Evolutionary conservation across 2,329 filamentous ascomycete species (phyloP), one percentile per base, ranked within the genome.

Genomic region (Fragosphaeria purpurea): DNA sequence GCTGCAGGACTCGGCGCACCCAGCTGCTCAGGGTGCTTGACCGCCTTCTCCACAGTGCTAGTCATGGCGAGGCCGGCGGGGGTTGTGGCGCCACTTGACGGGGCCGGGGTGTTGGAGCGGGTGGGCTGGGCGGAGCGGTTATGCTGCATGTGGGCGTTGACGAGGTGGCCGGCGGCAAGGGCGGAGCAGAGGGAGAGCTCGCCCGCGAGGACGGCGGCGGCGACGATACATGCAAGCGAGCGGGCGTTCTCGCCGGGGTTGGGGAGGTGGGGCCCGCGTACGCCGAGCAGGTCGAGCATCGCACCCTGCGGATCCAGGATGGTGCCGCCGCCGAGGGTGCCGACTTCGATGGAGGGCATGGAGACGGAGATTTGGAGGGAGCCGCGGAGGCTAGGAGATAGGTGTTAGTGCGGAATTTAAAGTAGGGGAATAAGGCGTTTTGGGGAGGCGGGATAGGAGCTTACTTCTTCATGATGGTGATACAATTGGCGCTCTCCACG

Each of bases 401-500:
- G n/a, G n/a, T 22, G n/a, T n/a, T n/a, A n/a, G n/a, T n/a, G n/a
- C n/a, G n/a, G n/a, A n/a, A n/a, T n/a, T n/a, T n/a, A n/a, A n/a
- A n/a, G n/a, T n/a, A n/a, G n/a, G n/a, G n/a, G n/a, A n/a, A n/a
- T n/a, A n/a, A n/a, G n/a, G n/a, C n/a, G n/a, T n/a, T n/a, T n/a
- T n/a, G n/a, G n/a, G n/a, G n/a, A n/a, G n/a, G n/a, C n/a, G n/a
- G n/a, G n/a, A n/a, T n/a, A n/a, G n/a, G n/a, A n/a, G n/a, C n/a
- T n/a, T n/a, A n/a, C n/a, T 97, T 98, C 72, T 88, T 94, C 93
- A 98, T 98, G 53, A 95, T 87, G 32, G 91, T 97, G 61, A 98
- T 98, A 70, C 93, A 98, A 70, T 95, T 97, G 64, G 84, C 82
- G 67, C 88, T 95, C 75, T 98, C 93, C 5, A 98, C 89, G 56